Evolutionary conservation across 2,329 filamentous ascomycete species (phyloP), one percentile per base, ranked within the genome.

Genomic region (Bisporella sp.): DNA sequence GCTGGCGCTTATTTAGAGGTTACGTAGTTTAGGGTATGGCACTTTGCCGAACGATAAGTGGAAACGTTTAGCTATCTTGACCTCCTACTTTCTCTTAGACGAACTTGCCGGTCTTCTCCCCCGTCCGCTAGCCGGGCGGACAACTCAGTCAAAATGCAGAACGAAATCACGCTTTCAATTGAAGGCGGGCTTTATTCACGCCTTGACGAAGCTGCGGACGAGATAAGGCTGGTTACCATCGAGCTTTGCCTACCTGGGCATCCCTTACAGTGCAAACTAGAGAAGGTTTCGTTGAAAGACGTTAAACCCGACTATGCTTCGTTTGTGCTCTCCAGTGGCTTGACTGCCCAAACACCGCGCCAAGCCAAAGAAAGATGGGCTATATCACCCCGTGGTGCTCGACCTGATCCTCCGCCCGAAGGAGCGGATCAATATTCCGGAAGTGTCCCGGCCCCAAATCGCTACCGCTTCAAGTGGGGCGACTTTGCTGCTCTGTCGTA

Each of bases 401-500:
- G 35, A 39, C 35, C 35, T 39, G 35, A 39, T 39, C 9, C 35
- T 39, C 35, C 35, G 35, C 35, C 35, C 35, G 3, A 39, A 40
- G 30, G 28, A 5, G n/a, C 21, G 30, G 29, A 47, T 39, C 45
- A 9, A 37, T n/a, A 4, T 39, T 39, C 13, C 35, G 35, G 35
- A 39, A 39, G 35, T 39, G 33, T 29, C 28, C 33, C 45, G 2
- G 21, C 6, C 31, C 31, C 31, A 39, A 4, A 32, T 32, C 13
- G 11, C 7, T 40, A 47, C 32, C 45, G 45, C 5, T 47, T 47
- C 45, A 47, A 21, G 33, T 47, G 33, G 45, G 45, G 45, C 6
- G 45, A 48, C 29, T 48, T 41, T 57, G 51, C 49, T 12, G 32
- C 39, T 11, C 43, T 57, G 5, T 57, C 52, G 9, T 57, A 54